Evolutionary conservation across 345 rosid species (phyloP).

Genomic region (Eucalyptus paniculata): DNA sequence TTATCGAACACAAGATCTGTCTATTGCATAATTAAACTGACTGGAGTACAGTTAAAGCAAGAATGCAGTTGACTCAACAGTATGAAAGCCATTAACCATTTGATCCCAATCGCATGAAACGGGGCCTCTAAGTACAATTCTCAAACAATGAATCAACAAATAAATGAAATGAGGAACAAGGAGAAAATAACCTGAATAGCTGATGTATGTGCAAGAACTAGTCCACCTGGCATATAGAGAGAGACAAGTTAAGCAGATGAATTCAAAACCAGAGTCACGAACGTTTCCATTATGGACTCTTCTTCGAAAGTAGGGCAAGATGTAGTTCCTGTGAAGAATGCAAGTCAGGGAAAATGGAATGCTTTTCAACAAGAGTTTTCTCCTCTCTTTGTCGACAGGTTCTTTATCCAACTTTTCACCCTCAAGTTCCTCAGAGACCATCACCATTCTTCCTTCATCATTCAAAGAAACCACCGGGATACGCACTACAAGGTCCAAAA

Average conservation of each 20-base stretch:
- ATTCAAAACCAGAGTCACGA: slow-evolving; percentile 58
- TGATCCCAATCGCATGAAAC: neutral
- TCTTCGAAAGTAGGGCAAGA: slow-evolving; percentile 84
- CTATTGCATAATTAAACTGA: neutral
- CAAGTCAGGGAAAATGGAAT: slow-evolving; percentile 71
- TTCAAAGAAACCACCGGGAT: slow-evolving; percentile 73
- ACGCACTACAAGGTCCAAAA: slow-evolving; percentile 38
- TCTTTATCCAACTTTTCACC: slow-evolving; percentile 32
- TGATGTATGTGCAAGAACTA: slow-evolving; percentile 50
- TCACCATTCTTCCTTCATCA: slow-evolving; percentile 71
- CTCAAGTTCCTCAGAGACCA: slow-evolving; percentile 25
- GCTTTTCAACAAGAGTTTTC: slow-evolving; percentile 53
- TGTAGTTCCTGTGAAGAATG: slow-evolving; percentile 65
- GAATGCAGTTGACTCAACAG: neutral
- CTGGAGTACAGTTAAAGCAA: neutral
- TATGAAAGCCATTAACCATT: neutral
- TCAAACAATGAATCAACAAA: neutral
- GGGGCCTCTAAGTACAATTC: neutral
- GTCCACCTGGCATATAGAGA: slow-evolving; percentile 79
- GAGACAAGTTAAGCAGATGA: slow-evolving; percentile 58
- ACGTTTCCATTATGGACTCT: slow-evolving; percentile 79
- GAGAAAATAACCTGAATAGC: slow-evolving; percentile 43
- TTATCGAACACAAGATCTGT: neutral
- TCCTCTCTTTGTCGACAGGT: slow-evolving; percentile 60
- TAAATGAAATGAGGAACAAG: neutral